Percentiles rank a stretch among this genome's conserved stretches.
Conservation (phyloP, 2,329 filamentous ascomycete species). For the Cyanodermella asteris region DNA sequence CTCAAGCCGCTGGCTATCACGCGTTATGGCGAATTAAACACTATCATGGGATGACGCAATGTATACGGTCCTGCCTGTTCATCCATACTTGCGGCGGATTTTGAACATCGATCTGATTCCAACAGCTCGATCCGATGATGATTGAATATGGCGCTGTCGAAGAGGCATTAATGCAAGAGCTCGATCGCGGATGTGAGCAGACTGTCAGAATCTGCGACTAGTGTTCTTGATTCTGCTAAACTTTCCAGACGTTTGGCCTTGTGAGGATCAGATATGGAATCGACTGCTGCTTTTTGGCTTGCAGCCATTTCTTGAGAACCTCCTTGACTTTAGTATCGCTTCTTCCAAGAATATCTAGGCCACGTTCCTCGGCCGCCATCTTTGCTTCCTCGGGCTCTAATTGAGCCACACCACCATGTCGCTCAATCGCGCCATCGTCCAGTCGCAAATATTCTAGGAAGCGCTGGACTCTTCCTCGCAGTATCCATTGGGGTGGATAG, state of each 20-base stretch:
- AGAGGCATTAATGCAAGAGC: no score
- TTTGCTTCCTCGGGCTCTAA: conserved; percentile 42
- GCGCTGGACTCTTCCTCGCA: conserved; percentile 30
- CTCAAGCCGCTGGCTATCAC: no score
- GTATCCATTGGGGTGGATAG: conserved; percentile 21
- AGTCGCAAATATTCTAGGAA: conserved; percentile 40
- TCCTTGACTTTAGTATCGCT: conserved; percentile 16
- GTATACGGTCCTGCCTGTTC: no score
- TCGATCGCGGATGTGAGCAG: background rate
- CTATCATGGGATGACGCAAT: no score
- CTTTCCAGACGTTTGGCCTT: conserved; percentile 10
- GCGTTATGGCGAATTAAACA: no score
- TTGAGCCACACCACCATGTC: conserved; percentile 36
- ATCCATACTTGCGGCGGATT: no score
- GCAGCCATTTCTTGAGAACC: conserved; percentile 19
- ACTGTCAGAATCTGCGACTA: no score
- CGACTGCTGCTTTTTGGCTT: conserved; percentile 13
- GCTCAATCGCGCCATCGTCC: conserved; percentile 48
- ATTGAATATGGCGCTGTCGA: no score
- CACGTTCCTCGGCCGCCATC: conserved; percentile 50
- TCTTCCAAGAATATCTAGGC: conserved; percentile 31
- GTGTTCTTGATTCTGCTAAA: no score
- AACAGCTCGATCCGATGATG: no score
- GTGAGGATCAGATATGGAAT: conserved; percentile 13
- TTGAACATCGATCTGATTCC: no score